Conservation (phyloP, 768 basidiomycete species). For the Kwoniella bestiolae region DNA sequence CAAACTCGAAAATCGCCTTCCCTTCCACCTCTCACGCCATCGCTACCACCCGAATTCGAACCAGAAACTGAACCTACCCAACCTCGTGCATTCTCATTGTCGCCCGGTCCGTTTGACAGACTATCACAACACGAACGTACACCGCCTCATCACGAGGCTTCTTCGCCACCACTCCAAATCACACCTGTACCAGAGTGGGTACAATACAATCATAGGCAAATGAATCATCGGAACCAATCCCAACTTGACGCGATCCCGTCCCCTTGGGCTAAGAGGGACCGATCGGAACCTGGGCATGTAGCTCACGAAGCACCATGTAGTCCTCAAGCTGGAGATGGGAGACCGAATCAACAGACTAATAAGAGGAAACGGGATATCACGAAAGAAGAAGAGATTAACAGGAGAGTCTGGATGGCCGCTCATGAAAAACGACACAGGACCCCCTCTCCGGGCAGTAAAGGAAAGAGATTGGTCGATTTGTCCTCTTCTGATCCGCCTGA, state of each 20-base stretch:
- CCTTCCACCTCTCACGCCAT: neutral
- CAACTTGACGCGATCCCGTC: constrained; percentile 20
- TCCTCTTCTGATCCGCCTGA: constrained; percentile 13
- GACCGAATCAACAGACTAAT: neutral
- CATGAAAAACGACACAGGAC: constrained; percentile 15
- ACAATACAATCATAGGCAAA: constrained; percentile 23
- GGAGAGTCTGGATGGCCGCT: constrained; percentile 9
- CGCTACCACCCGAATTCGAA: constrained; percentile 1
- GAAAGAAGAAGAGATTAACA: constrained; percentile 14
- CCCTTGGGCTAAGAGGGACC: constrained; percentile 25
- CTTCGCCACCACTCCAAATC: constrained; percentile 15
- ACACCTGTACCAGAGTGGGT: constrained; percentile 37
- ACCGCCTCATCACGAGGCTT: neutral
- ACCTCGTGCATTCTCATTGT: neutral
- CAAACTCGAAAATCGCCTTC: neutral
- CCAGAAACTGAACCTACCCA: constrained; percentile 7
- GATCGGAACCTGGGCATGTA: neutral
- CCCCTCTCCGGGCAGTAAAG: neutral
- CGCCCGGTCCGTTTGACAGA: neutral
- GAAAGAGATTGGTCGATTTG: constrained; percentile 21
- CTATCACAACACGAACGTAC: neutral
- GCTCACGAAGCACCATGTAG: neutral
- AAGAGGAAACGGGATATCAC: constrained; percentile 4
- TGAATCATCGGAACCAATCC: constrained; percentile 29
- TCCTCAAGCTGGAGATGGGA: neutral